Base-by-base conservation (phyloP, 75 land plant genomes). In the Pinus albicaulis region DNA sequence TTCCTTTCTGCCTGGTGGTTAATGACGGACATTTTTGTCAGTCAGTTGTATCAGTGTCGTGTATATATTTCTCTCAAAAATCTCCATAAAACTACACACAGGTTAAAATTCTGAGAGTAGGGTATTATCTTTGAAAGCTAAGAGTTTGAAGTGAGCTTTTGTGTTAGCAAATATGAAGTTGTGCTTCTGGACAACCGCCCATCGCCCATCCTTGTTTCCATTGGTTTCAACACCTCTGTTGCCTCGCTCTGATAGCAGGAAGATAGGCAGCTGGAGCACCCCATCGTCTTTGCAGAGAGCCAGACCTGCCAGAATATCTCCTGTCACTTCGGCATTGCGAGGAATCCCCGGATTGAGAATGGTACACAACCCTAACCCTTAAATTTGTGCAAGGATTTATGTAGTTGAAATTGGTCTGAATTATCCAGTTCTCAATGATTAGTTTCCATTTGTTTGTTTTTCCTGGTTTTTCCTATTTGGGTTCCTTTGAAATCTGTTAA, bases 141-240 rank as follows among this genome's bases (percentile, higher is more conserved):
- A 48, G 53, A 10, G 53, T 10, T 48, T 48, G 53, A 48, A 48
- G 53, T 4, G 41, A 5, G 41, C 41, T 38, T 38, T 38, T 38
- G 41, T 10, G 12, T 48, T 10, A 2, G 11, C 53, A 48, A 48
- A 48, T 10, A 48, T 72, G 24, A 72, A 72, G 74, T 23, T 72
- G 57, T 44, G 74, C 17, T 55, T 72, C 16, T 72, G 74, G 74
- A 55, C 31, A 48, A 72, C 74, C 2, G 74, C 53, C 0, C 56
- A 72, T 26, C 53, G 57, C 57, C 74, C 74, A 25, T 52, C 74
- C 2, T 55, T 72, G 16, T 72, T 72, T 55, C 74, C 74, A 24
- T 72, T 72, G 74, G 74, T 72, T 53, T 72, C 74, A 25, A 72
- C 74, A 17, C 74, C 74, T 72, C 57, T 25, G 19, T 41, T 24